phyloP scores from a whole-genome alignment of 1,139 yeast genomes.

The Zygosaccharomyces pseudobailii region DNA sequence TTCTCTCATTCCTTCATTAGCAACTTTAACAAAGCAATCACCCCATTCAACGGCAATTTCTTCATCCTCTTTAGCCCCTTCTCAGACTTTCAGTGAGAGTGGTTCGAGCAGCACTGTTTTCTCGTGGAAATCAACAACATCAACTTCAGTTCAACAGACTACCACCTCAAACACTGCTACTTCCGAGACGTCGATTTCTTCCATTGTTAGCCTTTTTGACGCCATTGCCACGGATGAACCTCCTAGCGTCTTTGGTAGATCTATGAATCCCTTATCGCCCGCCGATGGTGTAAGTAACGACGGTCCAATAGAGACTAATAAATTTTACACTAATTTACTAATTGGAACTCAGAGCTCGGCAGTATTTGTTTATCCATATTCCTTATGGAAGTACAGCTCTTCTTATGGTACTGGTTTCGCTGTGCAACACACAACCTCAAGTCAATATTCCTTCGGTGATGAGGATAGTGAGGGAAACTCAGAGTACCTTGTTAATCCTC shows the following conservation, averaged over 20 bases:
- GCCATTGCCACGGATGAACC: constrained; percentile 50
- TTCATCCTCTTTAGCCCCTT: too few relatives aligned
- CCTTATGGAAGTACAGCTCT: constrained; percentile 47
- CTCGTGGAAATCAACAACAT: too few relatives aligned
- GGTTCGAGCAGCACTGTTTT: too few relatives aligned
- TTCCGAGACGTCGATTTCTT: too few relatives aligned
- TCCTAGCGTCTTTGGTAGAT: constrained; percentile 44
- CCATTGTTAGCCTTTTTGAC: constrained; percentile 39
- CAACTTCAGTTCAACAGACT: neutral
- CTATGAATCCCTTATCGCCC: constrained; percentile 43
- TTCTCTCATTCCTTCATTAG: too few relatives aligned
- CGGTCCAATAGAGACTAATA: constrained; percentile 59
- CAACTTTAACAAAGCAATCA: too few relatives aligned
- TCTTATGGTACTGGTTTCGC: constrained; percentile 51
- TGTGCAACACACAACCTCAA: constrained; percentile 49
- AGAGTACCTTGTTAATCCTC: constrained; percentile 53
- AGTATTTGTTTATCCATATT: constrained; percentile 61
- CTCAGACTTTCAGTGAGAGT: too few relatives aligned
- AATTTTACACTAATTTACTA: constrained; percentile 62
- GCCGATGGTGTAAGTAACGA: constrained; percentile 42
- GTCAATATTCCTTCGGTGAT: constrained; percentile 45
- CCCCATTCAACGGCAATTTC: too few relatives aligned
- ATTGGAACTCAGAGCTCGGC: constrained; percentile 48
- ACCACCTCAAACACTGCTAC: neutral
- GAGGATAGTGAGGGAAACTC: constrained; percentile 30